phyloP scores from a whole-genome alignment of 192 early-diverging fungal species.

The Paraglomus occultum region DNA sequence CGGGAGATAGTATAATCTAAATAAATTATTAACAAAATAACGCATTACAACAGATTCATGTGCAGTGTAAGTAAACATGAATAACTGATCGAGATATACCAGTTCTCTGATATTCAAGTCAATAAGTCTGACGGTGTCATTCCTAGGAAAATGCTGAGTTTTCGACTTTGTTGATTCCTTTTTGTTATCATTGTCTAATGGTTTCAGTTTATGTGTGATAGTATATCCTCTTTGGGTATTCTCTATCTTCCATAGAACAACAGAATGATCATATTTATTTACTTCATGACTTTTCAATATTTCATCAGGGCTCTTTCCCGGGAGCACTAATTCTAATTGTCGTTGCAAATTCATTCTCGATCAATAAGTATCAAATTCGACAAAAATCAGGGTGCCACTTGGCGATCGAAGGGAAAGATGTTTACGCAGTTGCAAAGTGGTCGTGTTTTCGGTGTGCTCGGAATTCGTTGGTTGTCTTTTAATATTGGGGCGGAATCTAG shows the following conservation, averaged over 20 bases:
- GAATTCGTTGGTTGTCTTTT: too few relatives aligned
- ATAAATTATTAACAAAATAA: not conserved
- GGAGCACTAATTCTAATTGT: too few relatives aligned
- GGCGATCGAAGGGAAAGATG: too few relatives aligned
- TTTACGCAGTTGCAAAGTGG: too few relatives aligned
- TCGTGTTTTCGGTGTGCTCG: too few relatives aligned
- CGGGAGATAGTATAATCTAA: slow-evolving; percentile 38
- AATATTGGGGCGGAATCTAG: too few relatives aligned
- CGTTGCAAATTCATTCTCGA: too few relatives aligned
- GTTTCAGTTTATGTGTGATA: slow-evolving; percentile 16
- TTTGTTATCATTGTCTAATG: not conserved
- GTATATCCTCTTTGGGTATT: slow-evolving; percentile 12
- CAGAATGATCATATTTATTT: not conserved
- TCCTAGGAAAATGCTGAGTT: not conserved
- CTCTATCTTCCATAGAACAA: slow-evolving; percentile 16
- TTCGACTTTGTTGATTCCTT: not conserved
- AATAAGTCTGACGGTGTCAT: not conserved
- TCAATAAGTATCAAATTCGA: too few relatives aligned
- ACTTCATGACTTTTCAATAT: slow-evolving; percentile 16
- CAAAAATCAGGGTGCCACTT: too few relatives aligned
- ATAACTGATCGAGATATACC: not conserved
- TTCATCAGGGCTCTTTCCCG: too few relatives aligned
- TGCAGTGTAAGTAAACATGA: not conserved
- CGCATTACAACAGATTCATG: too few relatives aligned
- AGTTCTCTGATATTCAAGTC: slow-evolving; percentile 6